Conservation (phyloP, 2,329 filamentous ascomycete species). For the Pestalotiopsis sp. region DNA sequence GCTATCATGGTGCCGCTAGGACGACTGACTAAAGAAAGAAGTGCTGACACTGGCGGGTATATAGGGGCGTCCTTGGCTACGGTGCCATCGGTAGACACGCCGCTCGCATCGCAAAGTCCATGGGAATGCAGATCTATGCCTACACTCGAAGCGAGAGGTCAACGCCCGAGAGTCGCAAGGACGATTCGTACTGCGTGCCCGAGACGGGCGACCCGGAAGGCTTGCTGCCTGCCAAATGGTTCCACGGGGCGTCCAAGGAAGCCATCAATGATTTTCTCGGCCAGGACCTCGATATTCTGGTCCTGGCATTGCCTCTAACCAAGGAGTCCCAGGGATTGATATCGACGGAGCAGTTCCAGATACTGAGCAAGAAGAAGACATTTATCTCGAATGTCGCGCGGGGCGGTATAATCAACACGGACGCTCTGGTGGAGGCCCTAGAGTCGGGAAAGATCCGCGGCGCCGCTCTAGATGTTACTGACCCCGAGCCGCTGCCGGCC, state of each 20-base stretch:
- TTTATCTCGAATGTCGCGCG: constrained; percentile 68
- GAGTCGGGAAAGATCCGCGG: constrained; percentile 44
- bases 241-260: constrained; percentile 34
- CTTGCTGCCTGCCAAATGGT: constrained; percentile 43
- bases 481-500: constrained; percentile 67
- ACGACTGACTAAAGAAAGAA: background rate
- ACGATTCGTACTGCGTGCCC: constrained; percentile 65
- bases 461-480: constrained; percentile 70
- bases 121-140: constrained; percentile 70
- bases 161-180: constrained; percentile 61
- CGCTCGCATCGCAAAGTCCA: constrained; percentile 52
- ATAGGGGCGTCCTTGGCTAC: constrained; percentile 44
- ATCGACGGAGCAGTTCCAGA: constrained; percentile 39
- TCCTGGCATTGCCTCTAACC: constrained; percentile 44
- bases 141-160: constrained; percentile 65
- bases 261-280: constrained; percentile 42
- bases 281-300: constrained; percentile 43
- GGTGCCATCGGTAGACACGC: constrained; percentile 46
- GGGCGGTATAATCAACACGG: constrained; percentile 38
- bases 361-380: constrained; percentile 40
- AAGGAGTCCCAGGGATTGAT: constrained; percentile 42
- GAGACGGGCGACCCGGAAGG: constrained; percentile 54
- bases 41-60: background rate
- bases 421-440: constrained; percentile 59
- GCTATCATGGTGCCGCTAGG: background rate